Conservation (phyloP, 2,329 filamentous ascomycete genomes). For the Fusarium longipes region DNA sequence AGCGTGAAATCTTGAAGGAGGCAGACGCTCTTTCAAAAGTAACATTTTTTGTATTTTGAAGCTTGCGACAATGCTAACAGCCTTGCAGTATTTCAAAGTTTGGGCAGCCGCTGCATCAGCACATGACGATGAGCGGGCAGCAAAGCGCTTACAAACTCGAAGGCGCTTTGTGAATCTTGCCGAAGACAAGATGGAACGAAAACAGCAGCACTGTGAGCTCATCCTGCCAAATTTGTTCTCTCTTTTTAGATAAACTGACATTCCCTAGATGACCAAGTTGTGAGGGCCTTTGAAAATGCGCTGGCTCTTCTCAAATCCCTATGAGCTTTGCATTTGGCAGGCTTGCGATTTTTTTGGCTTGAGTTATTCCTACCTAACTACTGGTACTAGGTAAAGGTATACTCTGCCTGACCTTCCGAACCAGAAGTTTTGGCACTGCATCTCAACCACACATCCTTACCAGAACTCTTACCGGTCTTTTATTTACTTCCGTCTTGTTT, state of each 20-base stretch:
- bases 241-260: constrained; percentile 31
- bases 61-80: not conserved
- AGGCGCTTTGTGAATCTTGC: constrained; percentile 79
- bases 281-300: constrained; percentile 71
- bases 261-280: constrained; percentile 61
- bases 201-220: constrained; percentile 81
- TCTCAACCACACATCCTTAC: not conserved
- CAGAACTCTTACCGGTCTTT: not conserved
- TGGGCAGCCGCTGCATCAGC: constrained; percentile 80
- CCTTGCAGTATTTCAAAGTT: constrained; percentile 75
- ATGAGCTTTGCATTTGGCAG: constrained; percentile 32
- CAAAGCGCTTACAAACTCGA: constrained; percentile 84
- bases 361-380: too few relatives aligned
- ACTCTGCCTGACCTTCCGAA: not conserved
- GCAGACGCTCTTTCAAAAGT: constrained; percentile 76
- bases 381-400: not conserved
- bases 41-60: constrained; percentile 9
- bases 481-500: not conserved
- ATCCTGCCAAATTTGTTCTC: too few relatives aligned
- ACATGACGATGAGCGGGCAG: constrained; percentile 80
- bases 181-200: constrained; percentile 77
- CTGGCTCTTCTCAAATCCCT: constrained; percentile 62
- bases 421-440: not conserved
- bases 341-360: not conserved
- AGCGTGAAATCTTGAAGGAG: constrained; percentile 73